Evolutionary conservation across 495 filamentous ascomycete genomes (phyloP), one percentile per base, ranked within the genome.

Genomic region (Penicillium arizonense): DNA sequence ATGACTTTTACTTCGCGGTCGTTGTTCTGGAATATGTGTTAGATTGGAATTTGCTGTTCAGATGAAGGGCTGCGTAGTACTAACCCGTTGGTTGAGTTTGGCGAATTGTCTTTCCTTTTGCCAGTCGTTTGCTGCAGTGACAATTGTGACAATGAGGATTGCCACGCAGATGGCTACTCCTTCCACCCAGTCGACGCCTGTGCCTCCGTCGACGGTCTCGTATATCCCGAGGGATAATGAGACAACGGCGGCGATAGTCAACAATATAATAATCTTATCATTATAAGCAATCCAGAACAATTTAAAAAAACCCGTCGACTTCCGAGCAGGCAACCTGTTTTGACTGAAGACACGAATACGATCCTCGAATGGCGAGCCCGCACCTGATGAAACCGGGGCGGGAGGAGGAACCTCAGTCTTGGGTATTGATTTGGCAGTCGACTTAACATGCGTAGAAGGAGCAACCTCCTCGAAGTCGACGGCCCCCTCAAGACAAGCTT

Each of bases 271-370:
- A 18, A 95, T 87, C 54, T 90, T 90, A 71, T 95, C 90, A 61
- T 93, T 90, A 64, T 90, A 91, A 8, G 89, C 89, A 61, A 87
- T 85, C 89, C 89, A 95, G 63, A 92, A 85, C 32, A 93, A 58
- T 58, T 85, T 79, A 53, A 87, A 76, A 47, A 95, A 79, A 38
- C 74, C 83, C 51, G 89, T 87, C 26, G 86, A 81, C 59, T 91
- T 87, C 64, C 88, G 87, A 48, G 77, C 80, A 0, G 90, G 90
- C 18, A 95, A 64, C 45, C 82, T 69, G 58, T 95, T 95, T 64
- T 90, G 83, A 44, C 77, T 78, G 69, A 81, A 95, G 16, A 92
- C 75, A 32, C 87, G 79, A 60, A 87, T 85, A 50, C 90, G 77
- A 56, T 89, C 86, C 8, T 79, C 70, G 48, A 85, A 90, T 13